phyloP scores from a whole-genome alignment of 768 basidiomycete species.

The Rubroboletus satanas region DNA sequence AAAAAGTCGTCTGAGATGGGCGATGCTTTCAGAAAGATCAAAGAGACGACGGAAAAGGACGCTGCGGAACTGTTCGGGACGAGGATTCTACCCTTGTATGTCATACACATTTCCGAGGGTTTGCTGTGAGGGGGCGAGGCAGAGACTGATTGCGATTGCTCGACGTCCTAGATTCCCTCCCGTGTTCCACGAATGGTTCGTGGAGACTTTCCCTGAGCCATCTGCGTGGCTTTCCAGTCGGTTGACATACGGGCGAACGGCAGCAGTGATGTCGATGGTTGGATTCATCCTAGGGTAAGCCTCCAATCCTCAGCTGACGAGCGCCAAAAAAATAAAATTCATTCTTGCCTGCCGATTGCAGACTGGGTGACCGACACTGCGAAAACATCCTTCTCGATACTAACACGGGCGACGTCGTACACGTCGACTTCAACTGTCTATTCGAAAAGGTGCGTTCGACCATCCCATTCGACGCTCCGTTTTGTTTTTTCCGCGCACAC shows the following conservation, averaged over 20 bases:
- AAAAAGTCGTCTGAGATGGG: slow-evolving; percentile 44
- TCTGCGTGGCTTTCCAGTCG: slow-evolving; percentile 90
- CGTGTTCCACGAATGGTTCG: slow-evolving; percentile 96
- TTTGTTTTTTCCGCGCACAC: background rate
- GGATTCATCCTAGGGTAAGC: slow-evolving; percentile 89
- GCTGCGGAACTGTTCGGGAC: slow-evolving; percentile 48
- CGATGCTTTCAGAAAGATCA: slow-evolving; percentile 48
- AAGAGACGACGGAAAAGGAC: slow-evolving; percentile 45
- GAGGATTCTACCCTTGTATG: slow-evolving; percentile 58
- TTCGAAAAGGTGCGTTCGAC: slow-evolving; percentile 78
- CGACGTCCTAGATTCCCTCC: slow-evolving; percentile 57
- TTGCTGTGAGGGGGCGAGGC: too few species aligned
- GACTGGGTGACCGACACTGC: slow-evolving; percentile 95
- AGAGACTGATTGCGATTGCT: background rate
- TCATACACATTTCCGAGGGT: background rate
- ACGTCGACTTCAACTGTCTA: slow-evolving; percentile 97
- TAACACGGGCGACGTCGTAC: slow-evolving; percentile 85
- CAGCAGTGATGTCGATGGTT: slow-evolving; percentile 98
- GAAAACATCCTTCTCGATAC: slow-evolving; percentile 94
- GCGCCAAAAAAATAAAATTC: background rate
- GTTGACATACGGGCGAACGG: slow-evolving; percentile 80
- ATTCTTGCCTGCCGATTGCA: slow-evolving; percentile 24
- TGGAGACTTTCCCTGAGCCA: slow-evolving; percentile 95
- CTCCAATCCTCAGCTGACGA: background rate
- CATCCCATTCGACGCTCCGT: too few species aligned